Conservation (phyloP, 306 rosid genomes). For the Corylus avellana region DNA sequence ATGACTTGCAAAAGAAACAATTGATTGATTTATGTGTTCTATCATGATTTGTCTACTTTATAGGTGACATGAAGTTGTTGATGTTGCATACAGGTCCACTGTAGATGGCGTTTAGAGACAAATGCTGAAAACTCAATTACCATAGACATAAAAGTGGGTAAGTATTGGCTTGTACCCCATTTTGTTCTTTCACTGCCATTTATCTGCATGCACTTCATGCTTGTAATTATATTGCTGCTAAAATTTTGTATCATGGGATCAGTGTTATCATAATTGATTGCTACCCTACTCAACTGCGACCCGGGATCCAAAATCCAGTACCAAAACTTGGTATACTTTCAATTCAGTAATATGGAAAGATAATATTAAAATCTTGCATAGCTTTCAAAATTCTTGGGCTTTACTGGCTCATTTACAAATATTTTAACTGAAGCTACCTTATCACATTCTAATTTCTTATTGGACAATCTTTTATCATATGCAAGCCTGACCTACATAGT, state of each 20-base stretch:
- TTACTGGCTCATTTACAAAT: not conserved
- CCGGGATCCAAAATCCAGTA: not conserved
- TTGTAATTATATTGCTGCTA: not conserved
- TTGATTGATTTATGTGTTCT: slow-evolving; percentile 12
- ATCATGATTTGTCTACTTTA: slow-evolving; percentile 7
- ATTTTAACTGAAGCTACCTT: not conserved
- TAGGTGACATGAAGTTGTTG: slow-evolving; percentile 30
- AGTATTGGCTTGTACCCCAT: slow-evolving; percentile 31
- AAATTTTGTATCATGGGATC: not conserved
- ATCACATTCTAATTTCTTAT: not conserved
- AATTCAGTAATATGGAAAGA: not conserved
- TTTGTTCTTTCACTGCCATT: not conserved
- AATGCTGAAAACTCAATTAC: slow-evolving; percentile 56
- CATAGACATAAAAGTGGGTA: slow-evolving; percentile 87
- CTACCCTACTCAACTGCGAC: not conserved
- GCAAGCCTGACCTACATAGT: not conserved
- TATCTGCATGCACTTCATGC: not conserved
- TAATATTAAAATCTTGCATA: not conserved
- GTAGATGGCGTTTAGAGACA: slow-evolving; percentile 76
- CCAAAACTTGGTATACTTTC: not conserved
- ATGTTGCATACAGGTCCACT: slow-evolving; percentile 64
- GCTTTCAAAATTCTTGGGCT: not conserved
- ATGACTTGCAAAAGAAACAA: not conserved
- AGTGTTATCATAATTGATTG: not conserved
- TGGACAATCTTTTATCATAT: not conserved